Conservation (phyloP, 495 filamentous ascomycete genomes). For the Oidiodendron maius region DNA sequence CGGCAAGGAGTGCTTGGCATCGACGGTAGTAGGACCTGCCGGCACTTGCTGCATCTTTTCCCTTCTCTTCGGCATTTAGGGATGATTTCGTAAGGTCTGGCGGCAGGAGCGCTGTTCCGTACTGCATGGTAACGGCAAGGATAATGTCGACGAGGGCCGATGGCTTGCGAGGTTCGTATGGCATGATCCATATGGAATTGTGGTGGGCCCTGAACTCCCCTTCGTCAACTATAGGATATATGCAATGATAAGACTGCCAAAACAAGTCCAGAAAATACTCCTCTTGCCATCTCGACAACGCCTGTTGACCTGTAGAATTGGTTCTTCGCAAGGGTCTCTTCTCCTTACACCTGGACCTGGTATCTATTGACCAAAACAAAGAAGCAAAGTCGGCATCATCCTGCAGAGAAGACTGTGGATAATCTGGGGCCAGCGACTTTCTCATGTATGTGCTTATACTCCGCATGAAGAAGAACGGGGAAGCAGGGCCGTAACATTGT, state of each 20-base stretch:
- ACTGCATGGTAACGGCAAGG: constrained; percentile 49
- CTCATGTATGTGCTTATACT: no score
- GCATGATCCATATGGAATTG: constrained; percentile 35
- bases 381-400: no score
- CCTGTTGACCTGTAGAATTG: no score
- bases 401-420: no score
- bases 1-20: constrained; percentile 36
- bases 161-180: constrained; percentile 30
- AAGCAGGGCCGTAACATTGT: no score
- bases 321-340: no score
- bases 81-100: constrained; percentile 13
- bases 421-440: no score
- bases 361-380: no score
- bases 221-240: constrained; percentile 37
- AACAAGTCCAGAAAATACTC: no score
- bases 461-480: no score
- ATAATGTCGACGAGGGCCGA: constrained; percentile 50
- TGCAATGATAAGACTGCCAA: constrained; percentile 42
- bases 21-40: constrained; percentile 43
- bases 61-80: constrained; percentile 9
- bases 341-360: no score
- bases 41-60: constrained; percentile 35
- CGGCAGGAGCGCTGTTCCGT: constrained; percentile 29
- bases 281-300: no score
- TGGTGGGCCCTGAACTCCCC: constrained; percentile 41